These are phyloP conservation scores for Diaporthe sp. DNA, from an alignment of 2,329 filamentous ascomycete genomes.

Conservation along the genomic window DNA sequence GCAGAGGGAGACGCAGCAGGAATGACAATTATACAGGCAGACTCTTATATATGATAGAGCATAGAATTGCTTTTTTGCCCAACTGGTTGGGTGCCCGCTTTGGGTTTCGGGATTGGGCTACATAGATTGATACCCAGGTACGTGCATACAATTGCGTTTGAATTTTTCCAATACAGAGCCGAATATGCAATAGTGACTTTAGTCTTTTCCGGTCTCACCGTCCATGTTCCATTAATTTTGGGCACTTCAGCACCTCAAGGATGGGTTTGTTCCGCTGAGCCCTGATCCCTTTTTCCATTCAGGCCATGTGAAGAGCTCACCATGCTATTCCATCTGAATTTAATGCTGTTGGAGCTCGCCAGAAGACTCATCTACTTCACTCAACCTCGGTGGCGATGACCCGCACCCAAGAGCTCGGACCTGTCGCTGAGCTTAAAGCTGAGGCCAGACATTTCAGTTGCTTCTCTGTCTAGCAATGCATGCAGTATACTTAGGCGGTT, in stretches of 20 bases:
- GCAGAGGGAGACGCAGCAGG: neutral
- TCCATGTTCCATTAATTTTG: neutral
- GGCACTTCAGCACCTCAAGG: neutral
- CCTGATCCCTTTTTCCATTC: neutral
- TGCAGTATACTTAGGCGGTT: too few relatives aligned
- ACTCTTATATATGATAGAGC: neutral
- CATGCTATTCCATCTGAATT: neutral
- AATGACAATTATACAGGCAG: neutral
- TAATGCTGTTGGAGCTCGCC: neutral
- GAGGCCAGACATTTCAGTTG: too few relatives aligned
- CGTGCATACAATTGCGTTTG: neutral
- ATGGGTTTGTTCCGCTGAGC: neutral
- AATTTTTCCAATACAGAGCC: neutral
- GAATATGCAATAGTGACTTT: neutral
- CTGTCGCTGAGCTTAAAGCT: too few relatives aligned
- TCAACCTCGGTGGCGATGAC: neutral
- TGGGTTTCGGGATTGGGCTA: neutral
- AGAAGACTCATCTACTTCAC: neutral
- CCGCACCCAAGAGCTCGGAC: too few relatives aligned
- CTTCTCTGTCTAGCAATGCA: too few relatives aligned
- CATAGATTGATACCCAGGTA: slow-evolving; percentile 28
- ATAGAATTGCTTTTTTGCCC: neutral
- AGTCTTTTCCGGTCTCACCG: too few relatives aligned
- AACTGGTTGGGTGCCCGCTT: neutral
- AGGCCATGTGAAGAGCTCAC: neutral